Conservation (phyloP, 495 filamentous ascomycete species). For the Neurospora africana region DNA sequence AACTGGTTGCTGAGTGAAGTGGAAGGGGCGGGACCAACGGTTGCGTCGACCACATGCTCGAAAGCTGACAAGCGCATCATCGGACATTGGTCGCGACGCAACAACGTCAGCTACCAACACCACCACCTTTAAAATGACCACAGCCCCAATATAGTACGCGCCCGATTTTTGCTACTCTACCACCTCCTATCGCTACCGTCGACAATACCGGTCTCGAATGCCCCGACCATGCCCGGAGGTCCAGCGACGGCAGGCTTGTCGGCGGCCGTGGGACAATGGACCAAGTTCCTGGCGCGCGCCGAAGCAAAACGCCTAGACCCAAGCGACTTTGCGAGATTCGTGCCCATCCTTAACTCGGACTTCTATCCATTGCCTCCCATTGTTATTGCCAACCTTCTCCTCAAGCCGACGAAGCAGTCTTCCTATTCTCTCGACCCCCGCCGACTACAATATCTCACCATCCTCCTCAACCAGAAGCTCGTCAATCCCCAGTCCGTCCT, state of each 20-base stretch:
- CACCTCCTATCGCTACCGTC: neutral
- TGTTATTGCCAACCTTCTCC: slow-evolving; percentile 47
- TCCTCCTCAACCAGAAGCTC: slow-evolving; percentile 41
- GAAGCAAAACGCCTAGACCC: slow-evolving; percentile 34
- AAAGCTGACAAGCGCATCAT: neutral
- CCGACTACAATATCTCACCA: slow-evolving; percentile 52
- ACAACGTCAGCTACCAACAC: neutral
- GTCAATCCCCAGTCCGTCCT: slow-evolving; percentile 49
- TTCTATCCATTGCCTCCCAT: slow-evolving; percentile 31
- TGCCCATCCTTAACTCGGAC: slow-evolving; percentile 28
- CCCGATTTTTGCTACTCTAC: neutral
- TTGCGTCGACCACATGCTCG: neutral
- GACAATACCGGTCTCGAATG: slow-evolving; percentile 4
- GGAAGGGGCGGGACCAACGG: neutral
- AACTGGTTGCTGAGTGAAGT: neutral
- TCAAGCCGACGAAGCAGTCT: slow-evolving; percentile 39
- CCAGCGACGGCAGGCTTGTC: slow-evolving; percentile 8
- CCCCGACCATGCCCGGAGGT: slow-evolving; percentile 9
- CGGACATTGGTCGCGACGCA: neutral
- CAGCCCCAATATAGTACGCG: neutral
- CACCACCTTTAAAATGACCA: neutral
- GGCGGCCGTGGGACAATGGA: slow-evolving; percentile 32
- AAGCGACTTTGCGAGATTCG: slow-evolving; percentile 35
- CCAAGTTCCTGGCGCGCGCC: slow-evolving; percentile 35
- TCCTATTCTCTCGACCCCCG: slow-evolving; percentile 51